Evolutionary conservation across 2,329 filamentous ascomycete species (phyloP), one percentile per base, ranked within the genome.

Genomic region (Fonsecaea pugnacius): DNA sequence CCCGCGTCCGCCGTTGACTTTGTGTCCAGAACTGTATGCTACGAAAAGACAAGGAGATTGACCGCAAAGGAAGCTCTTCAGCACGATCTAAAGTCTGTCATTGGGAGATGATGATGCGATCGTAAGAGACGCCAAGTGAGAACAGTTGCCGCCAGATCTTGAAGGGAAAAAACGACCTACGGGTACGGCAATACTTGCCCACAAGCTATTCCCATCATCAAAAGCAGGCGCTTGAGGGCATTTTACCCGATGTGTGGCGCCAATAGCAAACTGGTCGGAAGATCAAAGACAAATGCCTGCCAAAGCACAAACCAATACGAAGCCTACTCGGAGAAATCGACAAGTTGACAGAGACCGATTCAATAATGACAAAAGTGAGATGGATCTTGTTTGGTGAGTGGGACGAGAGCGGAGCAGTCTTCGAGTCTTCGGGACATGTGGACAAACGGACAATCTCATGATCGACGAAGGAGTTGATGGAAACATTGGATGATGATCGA

Each of bases 21-120:
- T 36, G 86, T 96, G 9, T 82, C 80, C 43, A 80, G 79, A 4
- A 76, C 96, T 67, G 84, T 99, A 12, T 81, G 82, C 52, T 99
- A 90, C 77, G 88, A 96, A 74, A 89, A 84, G 73, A 79, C 83
- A 12, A 76, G 81, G 43, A 85, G 95, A 69, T 78, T 89, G 67
- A 89, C 85, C 14, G 92, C 93, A n/a, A 48, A 52, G 57, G 57
- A 64, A 32, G 69, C 65, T 14, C 54, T 67, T 24, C 35, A 52
- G 27, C 65, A 67, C 27, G 65, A 60, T 7, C 48, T 67, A 2
- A 50, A 32, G 24, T 40, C 18, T 14, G 21, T 53, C 27, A 32
- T 43, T 35, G 55, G 27, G 18, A 16, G 35, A 14, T 38, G 55
- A 46, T 32, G 24, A 46, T 58, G 24, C 18, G 16, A 27, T 58